Base-by-base conservation (phyloP, 805 yeast genomes). In the Candida qinlingensis region DNA sequence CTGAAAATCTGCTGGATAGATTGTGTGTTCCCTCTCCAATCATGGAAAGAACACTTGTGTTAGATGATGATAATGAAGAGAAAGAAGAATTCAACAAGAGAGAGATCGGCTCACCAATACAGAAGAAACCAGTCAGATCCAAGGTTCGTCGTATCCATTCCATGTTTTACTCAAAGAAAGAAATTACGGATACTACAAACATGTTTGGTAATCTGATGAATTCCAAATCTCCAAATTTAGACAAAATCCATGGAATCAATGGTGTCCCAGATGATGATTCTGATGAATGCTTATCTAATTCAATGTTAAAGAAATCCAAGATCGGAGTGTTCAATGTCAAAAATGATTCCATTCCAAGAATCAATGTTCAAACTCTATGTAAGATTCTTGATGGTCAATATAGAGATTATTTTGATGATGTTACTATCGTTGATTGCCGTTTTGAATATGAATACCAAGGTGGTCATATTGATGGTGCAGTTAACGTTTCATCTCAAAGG, bases 391-490 rank as follows among this genome's bases (percentile, higher is more conserved):
- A 75, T 48, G 87, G 88, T 42, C 54, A 76, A 61, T 68, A 73
- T 69, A 67, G 66, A 4, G 64, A 66, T 27, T 74, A 73, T 42
- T 60, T 81, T 60, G 62, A 62, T 45, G 65, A 68, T 10, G 69
- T 75, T 36, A 57, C 72, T 9, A 70, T 94, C 13, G 72, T 94
- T 8, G 99, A 94, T 68, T 90, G 98, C 63, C 79, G 99, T 46
- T 94, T 94, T 62, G 88, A 83, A 58, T 92, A 92, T 69, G 99
- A 94, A 67, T 94, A 72, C 65, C 73, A 79, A 38, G 98, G 98
- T 33, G 99, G 99, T 30, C 99, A 94, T 66, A 88, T 94, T 42
- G 78, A 75, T 42, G 83, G 85, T 42, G 96, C 98, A 7, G 58
- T 87, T 46, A 94, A 92, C 64, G 73, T 90, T 31, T 80, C 86